Percentiles rank a stretch among this genome's conserved stretches.
Conservation (phyloP, 805 yeast genomes). For the Monosporozyma siamensis region DNA sequence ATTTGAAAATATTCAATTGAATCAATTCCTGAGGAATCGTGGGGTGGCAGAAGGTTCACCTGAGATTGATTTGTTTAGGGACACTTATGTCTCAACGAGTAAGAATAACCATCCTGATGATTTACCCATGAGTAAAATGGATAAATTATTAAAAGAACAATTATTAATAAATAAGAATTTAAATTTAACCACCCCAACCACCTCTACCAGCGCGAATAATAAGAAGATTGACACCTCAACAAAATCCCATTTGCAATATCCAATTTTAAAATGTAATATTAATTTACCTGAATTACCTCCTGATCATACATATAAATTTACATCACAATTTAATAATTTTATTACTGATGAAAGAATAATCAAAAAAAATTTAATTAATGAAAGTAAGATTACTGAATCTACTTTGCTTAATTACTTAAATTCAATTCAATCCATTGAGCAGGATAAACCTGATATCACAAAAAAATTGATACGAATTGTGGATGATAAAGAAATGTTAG, state of each 20-base stretch:
- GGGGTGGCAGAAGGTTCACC: too few species aligned
- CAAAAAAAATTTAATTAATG: constrained; percentile 65
- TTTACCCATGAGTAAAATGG: not conserved
- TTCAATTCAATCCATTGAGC: constrained; percentile 6
- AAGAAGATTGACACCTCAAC: not conserved
- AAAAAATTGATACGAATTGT: too few species aligned
- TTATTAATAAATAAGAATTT: not conserved
- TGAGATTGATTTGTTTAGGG: too few species aligned
- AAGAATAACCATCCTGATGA: too few species aligned
- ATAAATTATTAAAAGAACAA: not conserved
- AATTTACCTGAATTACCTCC: constrained; percentile 92
- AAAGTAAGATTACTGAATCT: constrained; percentile 69
- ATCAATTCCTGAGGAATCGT: not conserved
- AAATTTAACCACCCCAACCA: not conserved
- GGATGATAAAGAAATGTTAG: constrained; percentile 2
- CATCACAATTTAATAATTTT: constrained; percentile 57
- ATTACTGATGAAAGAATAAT: constrained; percentile 62
- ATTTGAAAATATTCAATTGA: not conserved
- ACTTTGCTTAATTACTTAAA: constrained; percentile 40
- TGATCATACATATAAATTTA: constrained; percentile 78
- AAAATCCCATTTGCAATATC: not conserved
- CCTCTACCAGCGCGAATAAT: not conserved
- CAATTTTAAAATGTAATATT: constrained; percentile 23
- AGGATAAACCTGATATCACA: constrained; percentile 6
- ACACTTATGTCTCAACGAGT: too few species aligned